These are phyloP conservation scores for Plasmodium malariae DNA, from an alignment of 169 alveolate genomes.

Conservation along the genomic window DNA sequence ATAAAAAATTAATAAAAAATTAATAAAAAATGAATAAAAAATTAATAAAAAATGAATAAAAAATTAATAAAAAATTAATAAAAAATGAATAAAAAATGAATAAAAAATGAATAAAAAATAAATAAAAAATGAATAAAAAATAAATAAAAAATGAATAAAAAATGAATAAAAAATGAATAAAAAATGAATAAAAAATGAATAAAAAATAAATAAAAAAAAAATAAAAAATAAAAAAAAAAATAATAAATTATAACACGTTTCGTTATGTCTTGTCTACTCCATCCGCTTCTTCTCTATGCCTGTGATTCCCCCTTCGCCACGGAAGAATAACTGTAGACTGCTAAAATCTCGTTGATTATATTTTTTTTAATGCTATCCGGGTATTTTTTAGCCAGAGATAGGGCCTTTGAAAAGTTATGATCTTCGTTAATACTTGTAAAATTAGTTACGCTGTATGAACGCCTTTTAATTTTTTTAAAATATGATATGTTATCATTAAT, in stretches of 20 bases:
- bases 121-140: too few relatives aligned
- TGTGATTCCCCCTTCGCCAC: not conserved
- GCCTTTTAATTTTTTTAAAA: constrained; percentile 16
- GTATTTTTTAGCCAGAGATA: constrained; percentile 22
- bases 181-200: too few relatives aligned
- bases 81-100: too few relatives aligned
- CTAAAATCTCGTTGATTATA: constrained; percentile 32
- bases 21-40: too few relatives aligned
- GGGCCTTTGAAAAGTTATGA: constrained; percentile 3
- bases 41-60: too few relatives aligned
- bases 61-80: too few relatives aligned
- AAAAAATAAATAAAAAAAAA: too few relatives aligned
- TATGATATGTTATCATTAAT: constrained; percentile 17
- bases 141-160: too few relatives aligned
- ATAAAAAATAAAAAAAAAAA: not conserved
- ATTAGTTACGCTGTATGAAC: not conserved
- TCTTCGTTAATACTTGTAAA: not conserved
- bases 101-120: too few relatives aligned
- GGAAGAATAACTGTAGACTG: not conserved
- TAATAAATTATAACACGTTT: not conserved
- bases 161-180: too few relatives aligned
- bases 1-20: too few relatives aligned
- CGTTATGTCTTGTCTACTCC: not conserved
- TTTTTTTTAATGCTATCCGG: constrained; percentile 60
- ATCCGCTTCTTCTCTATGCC: not conserved